A percentile compares a stretch with the other conserved stretches of the same genome.
phyloP scores from a whole-genome alignment of 805 yeast species.

The Dipodascopsis uninucleata region DNA sequence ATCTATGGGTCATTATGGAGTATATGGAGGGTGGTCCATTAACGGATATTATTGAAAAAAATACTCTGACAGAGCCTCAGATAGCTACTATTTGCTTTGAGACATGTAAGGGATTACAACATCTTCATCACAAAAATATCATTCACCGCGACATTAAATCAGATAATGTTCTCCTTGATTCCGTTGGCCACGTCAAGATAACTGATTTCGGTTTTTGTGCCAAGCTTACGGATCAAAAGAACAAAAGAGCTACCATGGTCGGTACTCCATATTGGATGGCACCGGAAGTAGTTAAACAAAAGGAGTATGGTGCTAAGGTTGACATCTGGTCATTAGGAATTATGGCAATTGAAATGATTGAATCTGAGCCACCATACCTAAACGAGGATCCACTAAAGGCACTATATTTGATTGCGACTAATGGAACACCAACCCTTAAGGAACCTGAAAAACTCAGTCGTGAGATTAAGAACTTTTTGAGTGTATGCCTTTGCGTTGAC shows the following conservation, averaged over 20 bases:
- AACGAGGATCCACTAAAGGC: slow-evolving; percentile 79
- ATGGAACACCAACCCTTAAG: slow-evolving; percentile 75
- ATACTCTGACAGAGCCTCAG: slow-evolving; percentile 76
- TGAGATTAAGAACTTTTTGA: slow-evolving; percentile 77
- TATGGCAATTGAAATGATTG: slow-evolving; percentile 85
- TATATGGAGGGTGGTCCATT: slow-evolving; percentile 98
- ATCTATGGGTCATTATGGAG: slow-evolving; percentile 99
- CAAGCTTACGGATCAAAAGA: slow-evolving; percentile 65
- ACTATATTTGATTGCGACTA: slow-evolving; percentile 69
- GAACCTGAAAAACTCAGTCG: slow-evolving; percentile 66
- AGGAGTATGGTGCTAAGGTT: slow-evolving; percentile 76
- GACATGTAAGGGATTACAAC: slow-evolving; percentile 85
- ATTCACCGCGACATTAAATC: slow-evolving; percentile 97
- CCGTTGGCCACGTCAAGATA: slow-evolving; percentile 80
- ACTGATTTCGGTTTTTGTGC: slow-evolving; percentile 93
- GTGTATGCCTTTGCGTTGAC: slow-evolving; percentile 91
- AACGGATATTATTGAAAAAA: slow-evolving; percentile 92
- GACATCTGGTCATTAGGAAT: slow-evolving; percentile 82
- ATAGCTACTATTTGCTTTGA: slow-evolving; percentile 89
- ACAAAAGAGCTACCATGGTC: slow-evolving; percentile 79
- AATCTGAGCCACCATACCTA: slow-evolving; percentile 79
- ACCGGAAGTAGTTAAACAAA: slow-evolving; percentile 76
- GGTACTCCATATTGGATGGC: slow-evolving; percentile 94
- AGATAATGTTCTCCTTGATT: slow-evolving; percentile 84
- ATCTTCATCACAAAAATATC: slow-evolving; percentile 84